A percentile compares a stretch with the other conserved stretches of the same genome.
Conservation (phyloP, 106 monocot genomes). For the Acorus calamus region DNA sequence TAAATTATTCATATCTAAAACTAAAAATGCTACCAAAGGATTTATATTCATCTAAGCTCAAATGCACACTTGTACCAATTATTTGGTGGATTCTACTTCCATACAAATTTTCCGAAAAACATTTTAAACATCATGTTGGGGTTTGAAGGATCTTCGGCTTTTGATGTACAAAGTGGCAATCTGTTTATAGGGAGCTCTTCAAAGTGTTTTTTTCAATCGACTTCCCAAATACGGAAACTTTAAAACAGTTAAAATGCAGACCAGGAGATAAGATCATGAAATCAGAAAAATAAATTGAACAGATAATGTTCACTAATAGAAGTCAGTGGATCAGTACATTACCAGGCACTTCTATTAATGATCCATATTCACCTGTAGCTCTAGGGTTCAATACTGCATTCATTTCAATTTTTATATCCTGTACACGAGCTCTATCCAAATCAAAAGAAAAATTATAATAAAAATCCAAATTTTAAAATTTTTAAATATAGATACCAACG, state of each 20-base stretch:
- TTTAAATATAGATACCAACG: slow-evolving; percentile 30
- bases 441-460: background rate
- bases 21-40: too few species aligned
- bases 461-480: background rate
- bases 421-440: slow-evolving; percentile 3
- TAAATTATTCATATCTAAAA: too few species aligned
- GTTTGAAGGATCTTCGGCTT: too few species aligned
- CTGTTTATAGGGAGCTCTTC: too few species aligned
- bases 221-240: background rate
- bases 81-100: too few species aligned
- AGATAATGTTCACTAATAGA: too few species aligned
- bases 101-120: too few species aligned
- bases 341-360: slow-evolving; percentile 83
- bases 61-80: too few species aligned
- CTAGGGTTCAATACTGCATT: slow-evolving; percentile 66
- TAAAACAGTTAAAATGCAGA: background rate
- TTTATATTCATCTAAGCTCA: too few species aligned
- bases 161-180: too few species aligned
- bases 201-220: too few species aligned
- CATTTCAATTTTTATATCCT: slow-evolving; percentile 84
- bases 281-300: background rate
- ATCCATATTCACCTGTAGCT: slow-evolving; percentile 58
- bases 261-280: background rate
- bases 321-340: background rate
- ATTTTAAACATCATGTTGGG: too few species aligned